Evolutionary conservation across 768 basidiomycete genomes (phyloP).

Genomic region (Lactarius vividus): DNA sequence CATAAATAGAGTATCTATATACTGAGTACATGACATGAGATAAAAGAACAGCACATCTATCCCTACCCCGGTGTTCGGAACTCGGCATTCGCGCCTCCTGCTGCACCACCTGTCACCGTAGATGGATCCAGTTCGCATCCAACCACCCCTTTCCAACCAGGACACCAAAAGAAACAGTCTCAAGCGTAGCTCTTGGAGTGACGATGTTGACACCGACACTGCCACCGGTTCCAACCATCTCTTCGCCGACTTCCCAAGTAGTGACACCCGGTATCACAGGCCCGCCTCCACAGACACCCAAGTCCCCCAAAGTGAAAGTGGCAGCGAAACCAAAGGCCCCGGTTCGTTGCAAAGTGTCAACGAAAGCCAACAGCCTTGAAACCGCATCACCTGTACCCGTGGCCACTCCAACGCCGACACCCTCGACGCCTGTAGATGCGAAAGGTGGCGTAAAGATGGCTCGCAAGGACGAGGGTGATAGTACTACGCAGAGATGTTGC

Average conservation of each 20-base stretch:
- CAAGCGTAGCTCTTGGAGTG: no score
- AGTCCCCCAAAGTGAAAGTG: conserved; percentile 63
- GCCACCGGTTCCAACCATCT: conserved; percentile 4
- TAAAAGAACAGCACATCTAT: no score
- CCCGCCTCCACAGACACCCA: conserved; percentile 37
- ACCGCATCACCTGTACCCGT: conserved; percentile 24
- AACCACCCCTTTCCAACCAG: not conserved
- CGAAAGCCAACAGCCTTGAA: conserved; percentile 26
- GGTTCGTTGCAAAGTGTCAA: conserved; percentile 36
- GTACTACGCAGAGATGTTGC: no score
- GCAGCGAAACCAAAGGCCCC: conserved; percentile 43
- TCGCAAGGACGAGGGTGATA: conserved; percentile 58
- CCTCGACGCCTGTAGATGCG: conserved; percentile 26
- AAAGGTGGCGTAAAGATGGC: conserved; percentile 41
- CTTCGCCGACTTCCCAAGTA: conserved; percentile 23
- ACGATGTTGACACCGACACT: conserved; percentile 22
- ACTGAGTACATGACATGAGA: no score
- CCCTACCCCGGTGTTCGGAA: no score
- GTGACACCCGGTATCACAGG: no score
- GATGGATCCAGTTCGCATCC: conserved; percentile 8
- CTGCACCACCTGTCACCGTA: not conserved
- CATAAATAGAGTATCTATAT: no score
- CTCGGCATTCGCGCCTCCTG: not conserved
- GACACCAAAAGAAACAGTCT: conserved; percentile 11
- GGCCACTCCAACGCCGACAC: conserved; percentile 5